Conservation (phyloP, 2,329 filamentous ascomycete genomes). For the Fusarium tricinctum region DNA sequence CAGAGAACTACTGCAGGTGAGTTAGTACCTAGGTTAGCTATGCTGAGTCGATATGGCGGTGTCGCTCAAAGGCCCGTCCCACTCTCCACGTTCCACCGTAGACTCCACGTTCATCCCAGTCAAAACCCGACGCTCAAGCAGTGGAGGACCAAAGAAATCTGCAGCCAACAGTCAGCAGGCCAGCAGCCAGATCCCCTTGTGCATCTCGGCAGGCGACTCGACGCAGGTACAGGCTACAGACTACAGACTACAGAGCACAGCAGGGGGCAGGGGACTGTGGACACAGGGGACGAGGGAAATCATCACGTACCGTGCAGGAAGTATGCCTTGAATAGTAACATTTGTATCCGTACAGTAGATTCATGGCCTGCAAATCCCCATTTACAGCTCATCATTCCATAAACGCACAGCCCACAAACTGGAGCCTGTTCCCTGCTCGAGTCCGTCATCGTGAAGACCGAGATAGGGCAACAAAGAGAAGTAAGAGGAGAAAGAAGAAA, state of each 20-base stretch:
- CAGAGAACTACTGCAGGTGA: neutral
- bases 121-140: constrained; percentile 24
- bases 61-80: constrained; percentile 37
- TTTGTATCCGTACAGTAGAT: neutral
- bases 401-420: constrained; percentile 41
- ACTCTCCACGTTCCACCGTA: constrained; percentile 44
- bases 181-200: constrained; percentile 11
- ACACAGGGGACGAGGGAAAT: constrained; percentile 36
- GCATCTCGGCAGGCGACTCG: constrained; percentile 24
- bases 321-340: constrained; percentile 32
- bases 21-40: constrained; percentile 5
- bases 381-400: constrained; percentile 28
- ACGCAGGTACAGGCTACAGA: constrained; percentile 47
- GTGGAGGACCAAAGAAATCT: constrained; percentile 7
- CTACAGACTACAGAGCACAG: too few species aligned
- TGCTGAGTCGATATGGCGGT: constrained; percentile 35
- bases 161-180: constrained; percentile 29
- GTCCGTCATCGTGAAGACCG: constrained; percentile 17
- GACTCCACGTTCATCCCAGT: constrained; percentile 45
- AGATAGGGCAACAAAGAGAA: constrained; percentile 5
- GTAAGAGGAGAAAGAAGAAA: constrained; percentile 12
- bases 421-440: constrained; percentile 33
- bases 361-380: constrained; percentile 14
- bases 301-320: constrained; percentile 42
- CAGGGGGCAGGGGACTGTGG: constrained; percentile 2